Evolutionary conservation across 148 eudicot species (phyloP), one percentile per base, ranked within the genome.

Genomic region (Euryodendron excelsum): DNA sequence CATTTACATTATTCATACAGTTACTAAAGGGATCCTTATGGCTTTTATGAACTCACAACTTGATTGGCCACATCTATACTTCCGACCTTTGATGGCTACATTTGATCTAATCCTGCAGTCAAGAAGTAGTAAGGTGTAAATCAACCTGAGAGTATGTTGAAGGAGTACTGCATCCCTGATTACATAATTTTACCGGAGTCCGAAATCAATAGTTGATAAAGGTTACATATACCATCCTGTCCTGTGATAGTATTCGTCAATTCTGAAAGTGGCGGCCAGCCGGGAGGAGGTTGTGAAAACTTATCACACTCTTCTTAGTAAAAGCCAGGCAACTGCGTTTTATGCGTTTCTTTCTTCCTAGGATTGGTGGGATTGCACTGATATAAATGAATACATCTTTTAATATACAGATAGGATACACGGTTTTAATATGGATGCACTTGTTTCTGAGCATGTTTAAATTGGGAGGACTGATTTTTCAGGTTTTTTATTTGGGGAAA

Each of bases 211-310:
- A 25, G 48, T 28, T 10, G 39, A 28, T 13, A 27, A 53, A 8
- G 44, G 61, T 52, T 30, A 61, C 69, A 68, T 60, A 7, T 59
- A 74, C 77, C 77, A 18, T 11, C 63, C 15, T 80, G 83, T 58
- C 83, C 83, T 1, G 79, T 80, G 23, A 41, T 80, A 47, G 83
- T 80, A 17, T 80, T 80, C 55, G 69, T 80, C 68, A 80, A 80
- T 41, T 74, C 79, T 7, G 75, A 59, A 80, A 80, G 83, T 66
- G 83, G 83, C 50, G 79, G 83, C 52, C 83, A 80, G 55, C 79
- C 75, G 28, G 83, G 83, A 36, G 83, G 79, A 37, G 79, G 75
- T 80, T 68, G 79, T 80, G 14, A 14, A 28, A 14, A 75, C 79
- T 62, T 80, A 80, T 50, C 25, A 56, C 14, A 56, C 69, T 39